Evolutionary conservation across 2,329 filamentous ascomycete genomes (phyloP), one percentile per base, ranked within the genome.

Genomic region (Fusarium chlamydosporum): DNA sequence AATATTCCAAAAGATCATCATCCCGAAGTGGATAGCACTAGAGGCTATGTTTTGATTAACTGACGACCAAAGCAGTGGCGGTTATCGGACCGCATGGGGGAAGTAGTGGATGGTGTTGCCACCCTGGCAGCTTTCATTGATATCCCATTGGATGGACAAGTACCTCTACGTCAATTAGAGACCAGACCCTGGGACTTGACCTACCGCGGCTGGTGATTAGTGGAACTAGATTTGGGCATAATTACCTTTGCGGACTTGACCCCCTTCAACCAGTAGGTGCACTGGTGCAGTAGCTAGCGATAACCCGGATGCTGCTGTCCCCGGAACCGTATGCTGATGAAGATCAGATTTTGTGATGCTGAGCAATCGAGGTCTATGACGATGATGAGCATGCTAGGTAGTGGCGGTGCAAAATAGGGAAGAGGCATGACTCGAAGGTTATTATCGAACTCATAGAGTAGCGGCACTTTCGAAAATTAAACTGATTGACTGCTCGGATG

Each of bases 321-420:
- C 33, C 20, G 20, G 31, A 16, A 35, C 10, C 3, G 6, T 10
- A n/a, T 6, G 9, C 26, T 3, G 11, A 18, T 26, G 16, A 27
- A 38, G 23, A 29, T 45, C 26, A 18, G 42, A 45, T 9, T 45
- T 45, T 45, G 33, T 50, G 12, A 38, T 50, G 47, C 11, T 38
- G 33, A 31, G 27, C 29, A 31, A 45, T 45, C 20, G 33, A 29
- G 10, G 7, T 50, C 47, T 50, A 50, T 50, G 47, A 50, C 47
- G 47, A 38, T 38, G 33, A n/a, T 18, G 16, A 1, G 12, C 16
- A 5, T 5, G 6, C 33, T 27, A 20, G 20, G 9, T 13, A 16
- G 33, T 50, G 33, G 47, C 47, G 23, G 15, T 7, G 27, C 5
- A 4, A 29, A 11, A 29, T 29, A 29, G 10, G 29, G 29, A 7